Conservation (phyloP, 2,329 filamentous ascomycete species). For the Parafenestella ontariensis region DNA sequence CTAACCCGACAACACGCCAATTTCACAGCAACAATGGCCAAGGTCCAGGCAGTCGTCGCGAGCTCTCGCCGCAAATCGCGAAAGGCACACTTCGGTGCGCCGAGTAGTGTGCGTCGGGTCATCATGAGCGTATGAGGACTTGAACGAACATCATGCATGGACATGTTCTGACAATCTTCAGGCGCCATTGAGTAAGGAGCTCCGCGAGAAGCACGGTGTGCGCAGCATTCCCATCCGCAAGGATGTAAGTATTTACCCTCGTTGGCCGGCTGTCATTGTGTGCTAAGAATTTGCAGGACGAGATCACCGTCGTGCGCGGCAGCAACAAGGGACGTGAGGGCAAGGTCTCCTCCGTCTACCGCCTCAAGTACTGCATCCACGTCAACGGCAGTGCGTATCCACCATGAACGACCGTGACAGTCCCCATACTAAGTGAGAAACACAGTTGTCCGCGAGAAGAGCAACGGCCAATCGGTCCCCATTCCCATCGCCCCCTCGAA, state of each 20-base stretch:
- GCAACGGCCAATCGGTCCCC: conserved; percentile 92
- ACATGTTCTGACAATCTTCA: conserved; percentile 44
- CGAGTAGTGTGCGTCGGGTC: conserved; percentile 89
- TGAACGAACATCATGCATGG: conserved; percentile 51
- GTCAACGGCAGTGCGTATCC: conserved; percentile 72
- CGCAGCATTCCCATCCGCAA: conserved; percentile 90
- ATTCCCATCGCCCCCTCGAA: conserved; percentile 96
- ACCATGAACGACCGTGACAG: neutral
- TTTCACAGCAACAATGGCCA: conserved; percentile 68
- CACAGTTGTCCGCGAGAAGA: conserved; percentile 89
- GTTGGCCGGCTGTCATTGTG: conserved; percentile 11
- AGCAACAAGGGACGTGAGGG: conserved; percentile 97
- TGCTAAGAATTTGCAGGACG: conserved; percentile 60
- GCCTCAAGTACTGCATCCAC: conserved; percentile 89
- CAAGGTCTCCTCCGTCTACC: conserved; percentile 91
- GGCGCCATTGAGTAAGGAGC: conserved; percentile 70
- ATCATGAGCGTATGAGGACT: conserved; percentile 84
- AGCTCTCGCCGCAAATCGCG: conserved; percentile 98
- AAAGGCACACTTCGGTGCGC: conserved; percentile 96
- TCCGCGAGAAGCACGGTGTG: conserved; percentile 99
- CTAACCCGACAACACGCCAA: conserved; percentile 43
- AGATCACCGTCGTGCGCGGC: conserved; percentile 91
- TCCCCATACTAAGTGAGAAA: conserved; percentile 27
- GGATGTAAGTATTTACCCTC: conserved; percentile 62
- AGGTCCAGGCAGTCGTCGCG: conserved; percentile 68